Percentiles rank a stretch among this genome's conserved stretches.
Evolutionary conservation across 2,329 filamentous ascomycete species (phyloP).

Genomic region (Aspergillus sp.): DNA sequence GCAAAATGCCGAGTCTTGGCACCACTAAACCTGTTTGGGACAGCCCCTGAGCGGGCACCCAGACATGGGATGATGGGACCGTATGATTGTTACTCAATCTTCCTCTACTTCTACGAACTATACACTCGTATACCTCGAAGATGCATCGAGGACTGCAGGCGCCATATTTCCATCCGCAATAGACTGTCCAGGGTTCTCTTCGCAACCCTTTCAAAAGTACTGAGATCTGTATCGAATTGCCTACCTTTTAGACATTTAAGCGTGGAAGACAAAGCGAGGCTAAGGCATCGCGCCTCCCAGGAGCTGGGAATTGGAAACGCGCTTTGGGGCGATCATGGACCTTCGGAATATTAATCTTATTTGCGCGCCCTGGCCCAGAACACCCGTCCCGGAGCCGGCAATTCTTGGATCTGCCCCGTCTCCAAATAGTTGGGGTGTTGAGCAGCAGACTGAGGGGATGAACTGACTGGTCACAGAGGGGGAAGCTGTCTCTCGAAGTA

Average conservation of each 20-base stretch:
- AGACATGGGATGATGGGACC: neutral
- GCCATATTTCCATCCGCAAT: neutral
- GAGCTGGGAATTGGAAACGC: neutral
- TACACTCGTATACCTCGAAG: neutral
- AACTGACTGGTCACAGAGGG: slow-evolving; percentile 4
- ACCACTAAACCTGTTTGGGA: neutral
- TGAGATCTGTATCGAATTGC: neutral
- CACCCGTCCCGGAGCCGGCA: slow-evolving; percentile 1
- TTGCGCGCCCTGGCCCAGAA: neutral
- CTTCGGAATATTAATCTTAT: slow-evolving; percentile 3
- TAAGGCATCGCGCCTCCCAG: neutral
- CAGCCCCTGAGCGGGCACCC: neutral
- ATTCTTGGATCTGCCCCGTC: slow-evolving; percentile 4
- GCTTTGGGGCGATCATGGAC: slow-evolving; percentile 3
- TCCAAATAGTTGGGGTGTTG: neutral
- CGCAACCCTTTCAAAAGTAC: neutral
- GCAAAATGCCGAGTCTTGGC: neutral
- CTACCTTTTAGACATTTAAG: neutral
- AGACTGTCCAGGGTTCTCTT: neutral
- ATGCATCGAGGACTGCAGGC: neutral
- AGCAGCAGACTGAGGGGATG: neutral
- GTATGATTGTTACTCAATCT: neutral
- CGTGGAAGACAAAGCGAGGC: slow-evolving; percentile 2
- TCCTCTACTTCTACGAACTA: neutral
- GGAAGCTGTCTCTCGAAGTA: neutral